Percentiles rank a stretch among this genome's conserved stretches.
phyloP scores from a whole-genome alignment of 768 basidiomycete genomes.

The Daedaleopsis nitida region DNA sequence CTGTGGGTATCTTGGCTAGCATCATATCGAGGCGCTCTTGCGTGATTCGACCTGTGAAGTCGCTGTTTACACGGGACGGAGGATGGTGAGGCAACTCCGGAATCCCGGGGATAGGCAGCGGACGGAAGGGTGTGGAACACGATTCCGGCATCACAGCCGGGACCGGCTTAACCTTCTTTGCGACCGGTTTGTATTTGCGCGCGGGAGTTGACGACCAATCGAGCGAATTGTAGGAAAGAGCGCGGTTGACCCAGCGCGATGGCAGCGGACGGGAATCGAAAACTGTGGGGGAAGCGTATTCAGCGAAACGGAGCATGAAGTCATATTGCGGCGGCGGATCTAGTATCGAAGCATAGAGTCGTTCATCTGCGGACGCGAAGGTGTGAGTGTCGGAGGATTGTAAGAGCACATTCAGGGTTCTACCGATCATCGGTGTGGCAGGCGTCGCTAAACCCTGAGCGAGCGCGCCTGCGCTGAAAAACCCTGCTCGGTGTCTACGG shows the following conservation, averaged over 20 bases:
- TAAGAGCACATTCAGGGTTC: not conserved
- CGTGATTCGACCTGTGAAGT: conserved; percentile 9
- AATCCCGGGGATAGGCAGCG: conserved; percentile 15
- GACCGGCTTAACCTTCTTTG: conserved; percentile 30
- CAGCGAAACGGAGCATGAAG: not conserved
- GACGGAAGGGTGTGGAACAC: conserved; percentile 9
- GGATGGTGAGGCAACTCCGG: too few relatives aligned
- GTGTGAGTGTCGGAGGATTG: not conserved
- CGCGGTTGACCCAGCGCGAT: conserved; percentile 3
- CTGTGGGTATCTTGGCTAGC: conserved; percentile 17
- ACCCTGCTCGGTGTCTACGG: too few relatives aligned
- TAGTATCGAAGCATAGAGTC: not conserved
- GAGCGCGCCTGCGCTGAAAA: too few relatives aligned
- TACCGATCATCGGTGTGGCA: too few relatives aligned
- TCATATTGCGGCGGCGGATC: not conserved
- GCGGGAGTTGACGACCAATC: not conserved
- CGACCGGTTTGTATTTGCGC: conserved; percentile 30
- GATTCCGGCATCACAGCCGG: conserved; percentile 30
- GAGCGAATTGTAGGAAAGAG: not conserved
- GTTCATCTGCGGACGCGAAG: not conserved
- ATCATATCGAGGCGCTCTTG: conserved; percentile 18
- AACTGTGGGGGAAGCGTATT: not conserved
- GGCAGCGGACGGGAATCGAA: not conserved
- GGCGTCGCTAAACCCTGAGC: too few relatives aligned
- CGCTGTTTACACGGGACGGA: conserved; percentile 8